A percentile compares a stretch with the other conserved stretches of the same genome.
Conservation (phyloP, 768 basidiomycete species). For the Lentinula aciculospora region DNA sequence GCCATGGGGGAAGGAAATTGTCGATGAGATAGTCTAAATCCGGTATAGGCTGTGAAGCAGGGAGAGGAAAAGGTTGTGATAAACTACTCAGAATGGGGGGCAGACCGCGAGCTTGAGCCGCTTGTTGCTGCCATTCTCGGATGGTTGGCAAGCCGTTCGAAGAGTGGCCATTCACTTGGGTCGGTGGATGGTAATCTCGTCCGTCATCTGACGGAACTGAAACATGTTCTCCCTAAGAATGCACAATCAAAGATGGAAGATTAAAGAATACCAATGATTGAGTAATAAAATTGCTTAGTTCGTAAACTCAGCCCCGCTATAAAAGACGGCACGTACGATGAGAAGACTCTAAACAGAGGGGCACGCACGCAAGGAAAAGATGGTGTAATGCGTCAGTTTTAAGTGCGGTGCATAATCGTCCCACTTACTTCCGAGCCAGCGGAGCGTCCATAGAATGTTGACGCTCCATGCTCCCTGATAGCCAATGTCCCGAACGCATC, state of each 20-base stretch:
- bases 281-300: constrained; percentile 1
- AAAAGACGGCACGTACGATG: constrained; percentile 34
- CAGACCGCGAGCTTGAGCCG: background rate
- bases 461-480: constrained; percentile 61
- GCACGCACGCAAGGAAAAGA: background rate
- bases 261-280: background rate
- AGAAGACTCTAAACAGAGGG: constrained; percentile 39
- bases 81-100: constrained; percentile 14
- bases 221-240: background rate
- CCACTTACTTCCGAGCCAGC: constrained; percentile 63
- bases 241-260: background rate
- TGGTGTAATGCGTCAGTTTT: background rate
- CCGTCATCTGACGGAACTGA: background rate
- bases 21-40: constrained; percentile 41
- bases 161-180: background rate
- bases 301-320: background rate
- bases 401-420: background rate
- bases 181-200: background rate
- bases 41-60: constrained; percentile 27
- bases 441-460: constrained; percentile 69
- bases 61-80: constrained; percentile 42
- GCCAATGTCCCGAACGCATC: constrained; percentile 69
- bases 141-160: background rate
- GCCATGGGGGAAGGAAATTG: constrained; percentile 52
- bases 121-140: constrained; percentile 6